Conservation (phyloP, 176 grass and related monocot genomes). For the Musa itinerans region DNA sequence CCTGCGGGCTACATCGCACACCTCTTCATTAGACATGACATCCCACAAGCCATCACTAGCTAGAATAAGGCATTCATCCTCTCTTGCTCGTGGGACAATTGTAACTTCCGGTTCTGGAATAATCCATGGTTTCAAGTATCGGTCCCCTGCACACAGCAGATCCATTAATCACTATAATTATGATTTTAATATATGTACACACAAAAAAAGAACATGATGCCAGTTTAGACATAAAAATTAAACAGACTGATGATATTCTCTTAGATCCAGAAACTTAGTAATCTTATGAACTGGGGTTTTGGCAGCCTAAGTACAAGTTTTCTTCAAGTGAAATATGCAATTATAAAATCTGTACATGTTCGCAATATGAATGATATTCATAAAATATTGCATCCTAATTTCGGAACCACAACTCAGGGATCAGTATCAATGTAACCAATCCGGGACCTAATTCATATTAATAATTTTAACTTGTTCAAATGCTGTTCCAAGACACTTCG, state of each 20-base stretch:
- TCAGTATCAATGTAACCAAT: too few relatives aligned
- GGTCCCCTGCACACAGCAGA: slow-evolving; percentile 48
- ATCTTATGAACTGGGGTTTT: neutral
- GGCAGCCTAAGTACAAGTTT: neutral
- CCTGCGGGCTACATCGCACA: slow-evolving; percentile 67
- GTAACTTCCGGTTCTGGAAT: slow-evolving; percentile 78
- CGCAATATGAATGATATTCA: neutral
- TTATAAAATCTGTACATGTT: neutral
- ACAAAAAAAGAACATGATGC: neutral
- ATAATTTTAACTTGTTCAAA: too few relatives aligned
- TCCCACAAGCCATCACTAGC: slow-evolving; percentile 89
- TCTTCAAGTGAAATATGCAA: neutral
- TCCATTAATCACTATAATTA: neutral
- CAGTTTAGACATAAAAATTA: neutral
- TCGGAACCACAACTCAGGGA: too few relatives aligned
- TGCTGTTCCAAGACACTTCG: too few relatives aligned
- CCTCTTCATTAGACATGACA: slow-evolving; percentile 74
- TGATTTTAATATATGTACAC: slow-evolving; percentile 1
- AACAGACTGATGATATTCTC: neutral
- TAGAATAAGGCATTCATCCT: slow-evolving; percentile 80
- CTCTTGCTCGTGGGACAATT: slow-evolving; percentile 64
- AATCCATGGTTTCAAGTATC: slow-evolving; percentile 95
- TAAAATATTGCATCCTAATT: too few relatives aligned
- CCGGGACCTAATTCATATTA: too few relatives aligned
- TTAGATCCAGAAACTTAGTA: neutral